Evolutionary conservation across 176 grass and related monocot species (phyloP).

Genomic region (Eragrostis nindensis): DNA sequence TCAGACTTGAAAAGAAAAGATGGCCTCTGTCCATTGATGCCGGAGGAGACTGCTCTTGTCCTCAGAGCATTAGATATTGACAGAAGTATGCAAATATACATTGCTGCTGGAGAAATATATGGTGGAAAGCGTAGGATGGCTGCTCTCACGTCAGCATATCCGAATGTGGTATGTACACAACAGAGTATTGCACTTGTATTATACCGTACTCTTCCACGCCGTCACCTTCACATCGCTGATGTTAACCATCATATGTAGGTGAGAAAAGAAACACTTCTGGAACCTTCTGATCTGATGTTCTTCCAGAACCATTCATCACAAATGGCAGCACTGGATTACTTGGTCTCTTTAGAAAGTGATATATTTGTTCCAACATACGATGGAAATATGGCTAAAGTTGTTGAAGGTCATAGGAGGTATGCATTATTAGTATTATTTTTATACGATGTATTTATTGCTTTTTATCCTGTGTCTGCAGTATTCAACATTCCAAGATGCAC

Average conservation of each 20-base stretch:
- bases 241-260: slow-evolving; percentile 53
- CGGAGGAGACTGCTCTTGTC: slow-evolving; percentile 87
- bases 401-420: slow-evolving; percentile 94
- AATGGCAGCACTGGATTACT: slow-evolving; percentile 97
- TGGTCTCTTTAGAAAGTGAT: slow-evolving; percentile 92
- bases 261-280: slow-evolving; percentile 84
- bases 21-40: slow-evolving; percentile 89
- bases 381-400: slow-evolving; percentile 97
- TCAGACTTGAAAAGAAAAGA: slow-evolving; percentile 85
- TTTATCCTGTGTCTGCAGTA: background rate
- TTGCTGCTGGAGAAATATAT: slow-evolving; percentile 93
- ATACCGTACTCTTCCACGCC: background rate
- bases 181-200: background rate
- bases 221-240: background rate
- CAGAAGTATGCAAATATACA: slow-evolving; percentile 85
- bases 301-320: slow-evolving; percentile 98
- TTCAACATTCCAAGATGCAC: slow-evolving; percentile 13
- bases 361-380: slow-evolving; percentile 95
- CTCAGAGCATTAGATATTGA: slow-evolving; percentile 83
- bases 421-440: slow-evolving; percentile 23
- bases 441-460: background rate
- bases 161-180: slow-evolving; percentile 72
- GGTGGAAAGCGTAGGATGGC: slow-evolving; percentile 80
- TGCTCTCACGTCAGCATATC: slow-evolving; percentile 71
- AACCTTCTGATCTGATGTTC: slow-evolving; percentile 76